phyloP scores from a whole-genome alignment of 1,284 basidiomycete species.

The Afroboletus lepidellus region DNA sequence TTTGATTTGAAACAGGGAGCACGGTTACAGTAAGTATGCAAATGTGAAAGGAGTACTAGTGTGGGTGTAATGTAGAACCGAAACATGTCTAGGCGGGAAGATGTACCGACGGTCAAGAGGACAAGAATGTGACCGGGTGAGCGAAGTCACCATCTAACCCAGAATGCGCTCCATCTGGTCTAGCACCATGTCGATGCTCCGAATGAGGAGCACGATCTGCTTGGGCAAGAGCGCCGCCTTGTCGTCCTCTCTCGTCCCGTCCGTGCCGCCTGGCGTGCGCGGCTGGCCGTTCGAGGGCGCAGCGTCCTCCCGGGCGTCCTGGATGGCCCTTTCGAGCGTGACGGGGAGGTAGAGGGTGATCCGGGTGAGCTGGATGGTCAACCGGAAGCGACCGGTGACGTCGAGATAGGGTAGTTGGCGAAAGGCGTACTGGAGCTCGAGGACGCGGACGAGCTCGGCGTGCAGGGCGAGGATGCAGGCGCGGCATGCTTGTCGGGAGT shows the following conservation, averaged over 20 bases:
- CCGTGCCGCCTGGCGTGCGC: constrained; percentile 12
- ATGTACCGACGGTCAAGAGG: neutral
- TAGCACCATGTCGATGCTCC: constrained; percentile 56
- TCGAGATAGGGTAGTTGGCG: constrained; percentile 77
- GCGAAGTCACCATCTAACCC: constrained; percentile 28
- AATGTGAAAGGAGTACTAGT: neutral
- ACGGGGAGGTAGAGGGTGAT: constrained; percentile 78
- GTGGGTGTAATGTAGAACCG: neutral
- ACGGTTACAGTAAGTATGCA: too few species aligned
- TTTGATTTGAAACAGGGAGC: neutral
- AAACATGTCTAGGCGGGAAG: neutral
- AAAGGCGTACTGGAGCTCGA: constrained; percentile 78
- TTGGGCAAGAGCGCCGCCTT: constrained; percentile 50
- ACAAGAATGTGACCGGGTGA: neutral
- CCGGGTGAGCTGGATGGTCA: constrained; percentile 78
- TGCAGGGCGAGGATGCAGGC: constrained; percentile 75
- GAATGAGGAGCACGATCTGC: constrained; percentile 54
- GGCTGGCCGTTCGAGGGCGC: constrained; percentile 2
- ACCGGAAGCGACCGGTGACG: constrained; percentile 70
- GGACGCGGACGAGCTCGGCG: constrained; percentile 66
- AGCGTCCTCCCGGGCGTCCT: constrained; percentile 30
- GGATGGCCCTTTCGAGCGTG: constrained; percentile 70
- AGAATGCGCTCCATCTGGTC: constrained; percentile 65
- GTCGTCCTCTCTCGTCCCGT: constrained; percentile 15
- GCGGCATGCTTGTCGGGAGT: constrained; percentile 57